Conservation (phyloP, 768 basidiomycete genomes). For the Candolleomyces eurysporus region DNA sequence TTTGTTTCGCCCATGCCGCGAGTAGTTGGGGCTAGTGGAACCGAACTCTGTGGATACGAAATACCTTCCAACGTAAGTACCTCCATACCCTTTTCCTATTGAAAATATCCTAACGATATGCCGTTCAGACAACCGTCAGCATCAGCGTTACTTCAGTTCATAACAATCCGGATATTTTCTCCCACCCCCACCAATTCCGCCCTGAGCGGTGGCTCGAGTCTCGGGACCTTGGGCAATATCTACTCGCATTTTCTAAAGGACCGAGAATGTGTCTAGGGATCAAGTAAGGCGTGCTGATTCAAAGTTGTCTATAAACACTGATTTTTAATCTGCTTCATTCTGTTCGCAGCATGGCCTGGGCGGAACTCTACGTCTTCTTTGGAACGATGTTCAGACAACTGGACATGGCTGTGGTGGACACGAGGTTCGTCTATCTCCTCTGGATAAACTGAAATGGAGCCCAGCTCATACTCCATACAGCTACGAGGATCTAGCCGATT, state of each 20-base stretch:
- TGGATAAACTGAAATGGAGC: too few species aligned
- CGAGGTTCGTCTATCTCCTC: constrained; percentile 21
- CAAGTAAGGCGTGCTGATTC: constrained; percentile 28
- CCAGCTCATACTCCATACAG: constrained; percentile 14
- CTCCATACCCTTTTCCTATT: background rate
- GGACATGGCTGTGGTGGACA: constrained; percentile 31
- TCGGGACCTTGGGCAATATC: constrained; percentile 29
- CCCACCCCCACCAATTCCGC: constrained; percentile 33
- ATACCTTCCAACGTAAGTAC: constrained; percentile 38
- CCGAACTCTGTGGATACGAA: constrained; percentile 29
- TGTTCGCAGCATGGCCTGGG: constrained; percentile 37
- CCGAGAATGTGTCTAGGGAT: constrained; percentile 44
- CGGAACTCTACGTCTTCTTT: constrained; percentile 39
- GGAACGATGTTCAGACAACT: constrained; percentile 39
- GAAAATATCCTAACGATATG: background rate
- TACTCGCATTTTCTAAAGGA: constrained; percentile 44
- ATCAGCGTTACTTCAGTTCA: constrained; percentile 39
- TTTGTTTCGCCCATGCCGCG: constrained; percentile 41
- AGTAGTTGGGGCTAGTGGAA: constrained; percentile 34
- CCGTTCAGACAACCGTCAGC: constrained; percentile 37
- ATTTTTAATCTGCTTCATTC: background rate
- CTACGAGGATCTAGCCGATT: constrained; percentile 26
- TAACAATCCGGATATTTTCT: constrained; percentile 33
- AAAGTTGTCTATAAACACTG: background rate
- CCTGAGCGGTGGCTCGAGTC: constrained; percentile 44